Evolutionary conservation across 2,329 filamentous ascomycete genomes (phyloP).

Genomic region (Fonsecaea pugnacius): DNA sequence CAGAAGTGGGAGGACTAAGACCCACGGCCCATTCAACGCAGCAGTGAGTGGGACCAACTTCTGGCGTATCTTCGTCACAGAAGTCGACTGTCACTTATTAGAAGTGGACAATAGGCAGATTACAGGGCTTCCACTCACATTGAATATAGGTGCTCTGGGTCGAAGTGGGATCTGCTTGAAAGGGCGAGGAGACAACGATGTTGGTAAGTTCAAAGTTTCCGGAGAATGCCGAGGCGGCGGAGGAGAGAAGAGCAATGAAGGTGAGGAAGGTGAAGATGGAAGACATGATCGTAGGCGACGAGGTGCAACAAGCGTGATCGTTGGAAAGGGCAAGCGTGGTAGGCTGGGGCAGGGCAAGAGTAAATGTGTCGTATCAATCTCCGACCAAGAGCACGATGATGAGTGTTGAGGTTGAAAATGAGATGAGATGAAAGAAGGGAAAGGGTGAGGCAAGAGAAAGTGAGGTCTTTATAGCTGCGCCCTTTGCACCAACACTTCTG

Average conservation of each 20-base stretch:
- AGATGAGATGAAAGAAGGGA: constrained; percentile 4
- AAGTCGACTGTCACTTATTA: constrained; percentile 32
- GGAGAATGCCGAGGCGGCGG: constrained; percentile 28
- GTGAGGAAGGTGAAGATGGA: constrained; percentile 13
- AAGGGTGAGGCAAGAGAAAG: neutral
- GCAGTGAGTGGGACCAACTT: constrained; percentile 30
- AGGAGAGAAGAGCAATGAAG: constrained; percentile 15
- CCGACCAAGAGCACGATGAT: neutral
- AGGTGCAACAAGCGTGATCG: neutral
- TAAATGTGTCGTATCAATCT: neutral
- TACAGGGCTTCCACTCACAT: constrained; percentile 23
- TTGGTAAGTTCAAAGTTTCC: constrained; percentile 34
- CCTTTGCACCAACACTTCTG: neutral
- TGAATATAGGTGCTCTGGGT: constrained; percentile 27
- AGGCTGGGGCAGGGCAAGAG: neutral
- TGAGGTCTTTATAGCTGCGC: constrained; percentile 6
- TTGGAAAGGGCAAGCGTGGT: neutral
- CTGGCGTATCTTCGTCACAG: constrained; percentile 34
- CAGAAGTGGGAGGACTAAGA: constrained; percentile 22
- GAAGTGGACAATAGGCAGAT: neutral
- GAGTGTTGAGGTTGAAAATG: neutral
- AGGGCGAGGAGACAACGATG: constrained; percentile 32
- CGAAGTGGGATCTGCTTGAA: constrained; percentile 32
- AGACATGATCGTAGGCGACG: constrained; percentile 13
- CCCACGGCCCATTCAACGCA: constrained; percentile 35